Base-by-base conservation (phyloP, 2,329 filamentous ascomycete genomes). In the Colletotrichum cuscutae region DNA sequence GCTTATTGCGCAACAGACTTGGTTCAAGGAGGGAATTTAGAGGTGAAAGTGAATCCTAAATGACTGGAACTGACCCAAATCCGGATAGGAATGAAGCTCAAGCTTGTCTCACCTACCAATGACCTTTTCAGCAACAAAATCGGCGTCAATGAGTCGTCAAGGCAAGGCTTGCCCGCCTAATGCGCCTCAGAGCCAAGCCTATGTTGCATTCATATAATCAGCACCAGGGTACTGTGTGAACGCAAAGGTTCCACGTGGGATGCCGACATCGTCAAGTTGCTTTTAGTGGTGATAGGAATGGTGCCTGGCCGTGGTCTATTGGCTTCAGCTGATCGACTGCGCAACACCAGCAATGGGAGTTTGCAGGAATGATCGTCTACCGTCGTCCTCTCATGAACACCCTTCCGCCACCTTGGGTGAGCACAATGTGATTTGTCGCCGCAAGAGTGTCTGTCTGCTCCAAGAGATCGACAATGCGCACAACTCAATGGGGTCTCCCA, bases 141-240 rank as follows among this genome's bases (percentile, higher is more conserved):
- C 24, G 42, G 32, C 37, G 52, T 26, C 24, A 53, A 24, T 58
- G 59, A 70, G n/a, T 72, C 68, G 68, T 35, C 60, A 61, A 49
- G 32, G 15, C 56, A 49, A 52, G 70, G 56, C 61, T 65, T 61
- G 30, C 56, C 57, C 32, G 32, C 46, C 70, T 52, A 30, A 26
- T 13, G 57, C 22, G 19, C 13, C 46, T 54, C 13, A n/a, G 26
- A 9, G n/a, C 9, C 46, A 26, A 19, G 5, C 26, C 19, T 12
- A 24, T 28, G 32, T 5, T 35, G 22, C 22, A 32, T 35, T 11
- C 61, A n/a, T 8, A 54, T 35, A 46, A 30, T 8, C 37, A 11
- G 19, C 19, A 49, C 19, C 8, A 8, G 8, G 11, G 26, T 32
- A 8, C 61, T 37, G 13, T 26, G 8, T 26, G 28, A n/a, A 24